Evolutionary conservation across 441 rosid genomes (phyloP), one percentile per base, ranked within the genome.

Genomic region (Corymbia citriodora): DNA sequence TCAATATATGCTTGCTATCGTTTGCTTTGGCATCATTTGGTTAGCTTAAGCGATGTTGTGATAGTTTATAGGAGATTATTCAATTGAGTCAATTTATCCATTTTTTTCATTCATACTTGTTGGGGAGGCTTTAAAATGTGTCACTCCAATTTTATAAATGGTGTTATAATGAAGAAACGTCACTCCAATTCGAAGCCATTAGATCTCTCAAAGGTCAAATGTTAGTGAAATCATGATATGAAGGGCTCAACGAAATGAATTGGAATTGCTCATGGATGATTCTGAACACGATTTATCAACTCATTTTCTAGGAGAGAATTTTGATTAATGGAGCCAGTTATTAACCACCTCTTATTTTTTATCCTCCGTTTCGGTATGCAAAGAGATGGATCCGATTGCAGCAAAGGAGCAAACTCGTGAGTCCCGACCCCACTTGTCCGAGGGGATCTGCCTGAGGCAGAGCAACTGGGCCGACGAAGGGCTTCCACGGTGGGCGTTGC

Each of bases 361-460:
- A 7, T 10, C 14, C 29, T 59, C 63, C 0, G 3, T 29, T 59
- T 59, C 14, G 6, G 3, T 10, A 25, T 59, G 63, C 63, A 59
- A 59, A 59, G 63, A 59, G 63, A 59, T 59, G 63, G 63, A 59
- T 2, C 70, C 31, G 29, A 12, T 27, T 31, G 70, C 2, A 13
- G 33, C 17, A 0, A 2, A 0, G 68, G 31, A 4, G 31, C 6
- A 8, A 27, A 61, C 68, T 61, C 9, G 4, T 0, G 16, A 61
- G 68, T 61, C 1, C 68, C 68, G 29, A 61, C 3, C 0, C 31
- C 31, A 61, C 70, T 1, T 29, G 2, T 61, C 6, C 4, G 17
- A 27, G 33, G 70, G 68, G 31, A 25, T 0, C 14, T 25, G 0
- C 6, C 0, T 6, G 0, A 1, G 14, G 65, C 7, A 4, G 7